phyloP scores from a whole-genome alignment of 331 rosid genomes.

The Pyracantha coccinea region DNA sequence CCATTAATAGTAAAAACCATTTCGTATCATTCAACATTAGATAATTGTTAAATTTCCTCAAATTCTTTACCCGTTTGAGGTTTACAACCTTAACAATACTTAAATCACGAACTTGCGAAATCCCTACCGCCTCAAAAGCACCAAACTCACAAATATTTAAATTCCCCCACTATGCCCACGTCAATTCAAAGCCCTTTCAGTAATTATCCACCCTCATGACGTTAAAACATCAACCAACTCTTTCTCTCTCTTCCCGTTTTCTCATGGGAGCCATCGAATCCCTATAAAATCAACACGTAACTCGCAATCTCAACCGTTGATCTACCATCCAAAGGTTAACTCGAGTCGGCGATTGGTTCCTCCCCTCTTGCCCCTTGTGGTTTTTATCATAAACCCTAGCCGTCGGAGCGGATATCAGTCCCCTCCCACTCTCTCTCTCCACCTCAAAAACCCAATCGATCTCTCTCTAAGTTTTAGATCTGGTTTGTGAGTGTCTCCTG shows the following conservation, averaged over 20 bases:
- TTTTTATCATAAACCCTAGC: conserved; percentile 94
- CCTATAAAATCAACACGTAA: neutral
- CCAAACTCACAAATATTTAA: neutral
- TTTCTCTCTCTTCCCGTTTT: neutral
- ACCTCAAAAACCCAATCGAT: neutral
- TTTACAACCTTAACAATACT: neutral
- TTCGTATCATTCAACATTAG: no score
- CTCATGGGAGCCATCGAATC: conserved; percentile 21
- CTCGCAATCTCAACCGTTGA: conserved; percentile 29
- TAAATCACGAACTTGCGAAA: neutral
- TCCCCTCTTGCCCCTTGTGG: conserved; percentile 27
- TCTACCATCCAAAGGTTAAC: conserved; percentile 34
- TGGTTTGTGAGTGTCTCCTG: neutral
- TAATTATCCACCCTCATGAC: neutral
- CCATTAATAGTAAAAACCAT: no score
- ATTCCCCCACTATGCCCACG: neutral
- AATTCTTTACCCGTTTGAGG: neutral
- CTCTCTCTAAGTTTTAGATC: conserved; percentile 27
- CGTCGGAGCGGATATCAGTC: conserved; percentile 68
- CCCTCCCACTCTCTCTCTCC: conserved; percentile 14
- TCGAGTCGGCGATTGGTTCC: conserved; percentile 31
- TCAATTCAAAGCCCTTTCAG: conserved; percentile 2
- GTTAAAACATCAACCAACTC: conserved; percentile 21
- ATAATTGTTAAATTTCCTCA: no score
- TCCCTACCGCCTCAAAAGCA: neutral